Evolutionary conservation across 73 alveolate genomes (phyloP).

Genomic region (Durusdinium trenchii): DNA sequence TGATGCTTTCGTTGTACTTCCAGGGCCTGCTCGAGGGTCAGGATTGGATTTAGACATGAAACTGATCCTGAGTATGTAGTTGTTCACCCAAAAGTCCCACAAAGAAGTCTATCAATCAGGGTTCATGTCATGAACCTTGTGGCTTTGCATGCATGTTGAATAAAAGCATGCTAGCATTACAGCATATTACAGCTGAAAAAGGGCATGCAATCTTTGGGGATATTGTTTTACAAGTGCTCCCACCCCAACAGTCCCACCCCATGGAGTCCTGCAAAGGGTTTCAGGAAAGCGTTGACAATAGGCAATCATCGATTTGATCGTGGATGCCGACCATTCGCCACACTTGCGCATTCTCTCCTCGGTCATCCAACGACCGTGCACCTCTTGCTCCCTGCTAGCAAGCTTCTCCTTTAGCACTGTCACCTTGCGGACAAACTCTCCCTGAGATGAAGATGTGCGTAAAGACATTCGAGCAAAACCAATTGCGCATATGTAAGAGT

Average conservation of each 20-base stretch:
- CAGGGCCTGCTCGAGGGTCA: background rate
- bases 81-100: too few species aligned
- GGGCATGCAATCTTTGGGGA: too few species aligned
- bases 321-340: background rate
- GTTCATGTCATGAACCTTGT: too few species aligned
- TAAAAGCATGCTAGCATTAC: too few species aligned
- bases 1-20: background rate
- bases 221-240: too few species aligned
- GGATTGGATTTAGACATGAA: too few species aligned
- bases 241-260: too few species aligned
- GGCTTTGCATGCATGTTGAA: too few species aligned
- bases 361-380: constrained; percentile 42
- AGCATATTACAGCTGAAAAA: too few species aligned
- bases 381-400: constrained; percentile 12
- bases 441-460: constrained; percentile 12
- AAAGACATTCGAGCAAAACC: background rate
- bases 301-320: constrained; percentile 2
- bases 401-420: constrained; percentile 3
- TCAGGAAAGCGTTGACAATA: constrained; percentile 28
- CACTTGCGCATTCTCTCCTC: constrained; percentile 7
- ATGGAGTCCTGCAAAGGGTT: background rate
- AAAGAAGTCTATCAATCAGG: too few species aligned
- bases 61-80: too few species aligned
- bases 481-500: background rate
- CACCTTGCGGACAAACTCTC: background rate